These are phyloP conservation scores for Boletellus sp. DNA, from an alignment of 768 basidiomycete genomes.

Conservation along the genomic window DNA sequence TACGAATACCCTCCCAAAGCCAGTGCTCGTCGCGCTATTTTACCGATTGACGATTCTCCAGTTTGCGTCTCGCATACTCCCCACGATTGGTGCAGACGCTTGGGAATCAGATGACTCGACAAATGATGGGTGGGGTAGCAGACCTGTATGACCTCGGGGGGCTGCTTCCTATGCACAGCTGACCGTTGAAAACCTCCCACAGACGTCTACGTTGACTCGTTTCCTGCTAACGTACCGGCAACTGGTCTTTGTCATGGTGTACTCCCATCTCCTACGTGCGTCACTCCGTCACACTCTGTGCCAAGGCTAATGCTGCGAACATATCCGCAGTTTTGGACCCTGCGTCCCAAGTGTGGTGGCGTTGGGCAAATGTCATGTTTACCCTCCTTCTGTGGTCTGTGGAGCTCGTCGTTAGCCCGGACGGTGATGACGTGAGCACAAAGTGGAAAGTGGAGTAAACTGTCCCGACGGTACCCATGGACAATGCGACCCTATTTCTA, in stretches of 20 bases:
- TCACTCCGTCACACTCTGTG: constrained; percentile 11
- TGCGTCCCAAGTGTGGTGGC: constrained; percentile 91
- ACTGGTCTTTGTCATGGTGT: constrained; percentile 80
- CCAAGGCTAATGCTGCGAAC: background rate
- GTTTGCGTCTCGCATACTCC: constrained; percentile 76
- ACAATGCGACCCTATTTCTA: constrained; percentile 5
- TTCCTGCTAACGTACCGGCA: constrained; percentile 81
- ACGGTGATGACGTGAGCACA: constrained; percentile 61
- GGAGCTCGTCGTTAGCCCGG: constrained; percentile 75
- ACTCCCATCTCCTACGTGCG: constrained; percentile 81
- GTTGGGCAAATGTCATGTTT: constrained; percentile 89
- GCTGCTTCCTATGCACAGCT: constrained; percentile 3
- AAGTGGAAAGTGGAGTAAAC: constrained; percentile 72
- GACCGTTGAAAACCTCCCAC: constrained; percentile 5
- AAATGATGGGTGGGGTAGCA: constrained; percentile 61
- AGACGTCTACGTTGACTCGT: constrained; percentile 76
- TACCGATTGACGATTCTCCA: constrained; percentile 82
- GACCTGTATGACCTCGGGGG: constrained; percentile 50
- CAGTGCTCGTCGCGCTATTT: constrained; percentile 71
- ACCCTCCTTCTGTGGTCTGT: constrained; percentile 80
- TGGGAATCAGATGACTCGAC: constrained; percentile 69
- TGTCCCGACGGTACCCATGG: constrained; percentile 7
- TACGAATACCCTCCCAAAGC: constrained; percentile 81
- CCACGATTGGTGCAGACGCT: constrained; percentile 77
- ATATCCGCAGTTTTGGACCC: constrained; percentile 68